Evolutionary conservation across 2,329 filamentous ascomycete genomes (phyloP).

Genomic region (Alternaria infectoria): DNA sequence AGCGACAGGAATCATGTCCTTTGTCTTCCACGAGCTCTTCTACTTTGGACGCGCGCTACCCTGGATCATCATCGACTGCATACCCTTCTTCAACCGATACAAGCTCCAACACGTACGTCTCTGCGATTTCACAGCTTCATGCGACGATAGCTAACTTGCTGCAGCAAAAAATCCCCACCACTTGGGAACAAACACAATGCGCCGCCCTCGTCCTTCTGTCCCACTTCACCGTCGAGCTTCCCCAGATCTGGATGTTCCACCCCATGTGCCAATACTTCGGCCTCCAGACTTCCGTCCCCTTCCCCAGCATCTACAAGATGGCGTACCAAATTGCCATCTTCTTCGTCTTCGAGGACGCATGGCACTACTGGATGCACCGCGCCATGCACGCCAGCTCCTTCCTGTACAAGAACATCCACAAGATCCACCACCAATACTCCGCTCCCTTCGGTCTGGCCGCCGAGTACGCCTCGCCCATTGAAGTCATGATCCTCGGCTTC

Average conservation of each 20-base stretch:
- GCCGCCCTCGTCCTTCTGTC: slow-evolving; percentile 89
- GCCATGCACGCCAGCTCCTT: slow-evolving; percentile 85
- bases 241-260: slow-evolving; percentile 99
- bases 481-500: slow-evolving; percentile 91
- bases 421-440: slow-evolving; percentile 98
- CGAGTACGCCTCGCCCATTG: slow-evolving; percentile 96
- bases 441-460: slow-evolving; percentile 95
- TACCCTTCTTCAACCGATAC: slow-evolving; percentile 88
- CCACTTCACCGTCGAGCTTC: slow-evolving; percentile 97
- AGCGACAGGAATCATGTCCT: slow-evolving; percentile 97
- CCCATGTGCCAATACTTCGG: slow-evolving; percentile 93
- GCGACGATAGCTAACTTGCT: slow-evolving; percentile 19
- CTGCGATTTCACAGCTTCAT: background rate
- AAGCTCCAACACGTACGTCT: slow-evolving; percentile 84
- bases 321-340: slow-evolving; percentile 89
- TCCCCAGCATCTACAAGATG: slow-evolving; percentile 85
- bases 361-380: slow-evolving; percentile 98
- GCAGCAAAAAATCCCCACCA: slow-evolving; percentile 84
- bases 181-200: slow-evolving; percentile 92
- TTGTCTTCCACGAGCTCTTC: slow-evolving; percentile 89
- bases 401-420: slow-evolving; percentile 96
- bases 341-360: slow-evolving; percentile 94
- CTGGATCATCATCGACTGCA: slow-evolving; percentile 89
- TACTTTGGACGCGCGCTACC: slow-evolving; percentile 93
- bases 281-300: slow-evolving; percentile 85